These are phyloP conservation scores for Mrakia hoshinonis DNA, from an alignment of 768 basidiomycete species.

Conservation along the genomic window DNA sequence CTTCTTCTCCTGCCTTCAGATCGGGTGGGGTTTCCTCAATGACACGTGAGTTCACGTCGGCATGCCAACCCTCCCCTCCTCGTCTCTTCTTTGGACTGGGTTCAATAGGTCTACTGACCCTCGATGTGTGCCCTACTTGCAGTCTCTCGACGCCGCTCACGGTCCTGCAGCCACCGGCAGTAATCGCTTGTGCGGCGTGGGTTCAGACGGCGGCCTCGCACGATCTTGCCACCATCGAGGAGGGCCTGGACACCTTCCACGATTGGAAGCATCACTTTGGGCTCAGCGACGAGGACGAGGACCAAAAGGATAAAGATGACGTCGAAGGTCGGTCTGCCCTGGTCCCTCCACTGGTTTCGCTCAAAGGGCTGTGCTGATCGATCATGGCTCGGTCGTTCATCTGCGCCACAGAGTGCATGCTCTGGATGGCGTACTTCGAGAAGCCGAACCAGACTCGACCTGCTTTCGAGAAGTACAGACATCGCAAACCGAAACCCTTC, in stretches of 20 bases:
- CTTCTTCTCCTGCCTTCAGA: background rate
- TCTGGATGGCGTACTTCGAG: background rate
- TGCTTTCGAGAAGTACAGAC: too few relatives aligned
- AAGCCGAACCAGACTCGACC: too few relatives aligned
- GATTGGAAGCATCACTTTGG: conserved; percentile 16
- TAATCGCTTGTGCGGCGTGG: conserved; percentile 12
- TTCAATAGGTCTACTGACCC: background rate
- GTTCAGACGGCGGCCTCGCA: background rate
- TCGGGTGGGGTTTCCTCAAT: conserved; percentile 17
- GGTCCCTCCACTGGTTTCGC: background rate
- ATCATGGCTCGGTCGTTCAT: too few relatives aligned
- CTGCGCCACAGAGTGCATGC: background rate
- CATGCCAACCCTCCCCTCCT: background rate
- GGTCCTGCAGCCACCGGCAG: conserved; percentile 4
- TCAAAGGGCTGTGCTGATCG: background rate
- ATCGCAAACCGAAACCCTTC: background rate
- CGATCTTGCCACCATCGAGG: background rate
- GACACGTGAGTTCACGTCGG: conserved; percentile 6
- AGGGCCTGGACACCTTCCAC: background rate
- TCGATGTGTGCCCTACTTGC: too few relatives aligned
- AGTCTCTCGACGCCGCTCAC: conserved; percentile 5
- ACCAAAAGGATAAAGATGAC: background rate
- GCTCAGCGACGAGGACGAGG: background rate
- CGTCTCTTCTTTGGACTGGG: background rate
- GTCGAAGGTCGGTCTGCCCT: background rate